Percentiles rank a stretch among this genome's conserved stretches.
Evolutionary conservation across 2,329 filamentous ascomycete species (phyloP).

Genomic region (Herpotrichia juniperi): DNA sequence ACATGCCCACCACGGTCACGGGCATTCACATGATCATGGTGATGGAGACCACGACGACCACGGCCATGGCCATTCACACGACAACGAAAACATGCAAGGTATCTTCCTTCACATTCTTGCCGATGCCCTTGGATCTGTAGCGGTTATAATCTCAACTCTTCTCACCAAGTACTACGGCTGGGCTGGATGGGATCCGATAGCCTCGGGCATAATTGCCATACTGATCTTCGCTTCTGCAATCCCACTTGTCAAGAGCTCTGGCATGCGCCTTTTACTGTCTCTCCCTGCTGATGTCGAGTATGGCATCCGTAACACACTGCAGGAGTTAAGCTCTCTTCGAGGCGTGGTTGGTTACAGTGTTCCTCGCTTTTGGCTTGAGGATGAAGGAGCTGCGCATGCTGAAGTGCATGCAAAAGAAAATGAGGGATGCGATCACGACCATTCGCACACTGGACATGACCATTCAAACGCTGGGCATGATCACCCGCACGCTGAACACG

Average conservation of each 20-base stretch:
- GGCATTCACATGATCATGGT: constrained; percentile 49
- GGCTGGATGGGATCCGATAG: constrained; percentile 93
- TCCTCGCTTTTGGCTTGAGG: constrained; percentile 92
- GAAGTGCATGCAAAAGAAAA: constrained; percentile 51
- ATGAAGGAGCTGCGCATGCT: constrained; percentile 56
- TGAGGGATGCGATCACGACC: constrained; percentile 32
- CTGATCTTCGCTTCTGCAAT: constrained; percentile 92
- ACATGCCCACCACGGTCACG: constrained; percentile 63
- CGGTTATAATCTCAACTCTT: constrained; percentile 89
- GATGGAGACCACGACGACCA: constrained; percentile 48
- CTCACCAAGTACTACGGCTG: constrained; percentile 88
- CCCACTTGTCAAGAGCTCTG: constrained; percentile 84
- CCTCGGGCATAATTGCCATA: constrained; percentile 90
- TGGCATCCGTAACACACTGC: constrained; percentile 81
- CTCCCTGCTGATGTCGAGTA: constrained; percentile 88
- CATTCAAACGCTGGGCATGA: constrained; percentile 35
- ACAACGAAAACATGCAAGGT: constrained; percentile 97
- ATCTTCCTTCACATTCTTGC: constrained; percentile 96
- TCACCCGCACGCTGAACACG: not conserved
- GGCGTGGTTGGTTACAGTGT: constrained; percentile 87
- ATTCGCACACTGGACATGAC: constrained; percentile 33
- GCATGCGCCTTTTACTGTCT: constrained; percentile 80
- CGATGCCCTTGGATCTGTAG: constrained; percentile 91
- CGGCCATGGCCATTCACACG: constrained; percentile 58
- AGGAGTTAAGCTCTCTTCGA: constrained; percentile 79